Conservation (phyloP, 345 rosid genomes). For the Arabidopsis thaliana region TAIR10.1 NC_003074.8:7475001-7475500, state of each 20-base stretch:
- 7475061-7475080: constrained; percentile 48
- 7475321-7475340: constrained; percentile 48
- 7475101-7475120: constrained; percentile 49
- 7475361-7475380: constrained; percentile 44
- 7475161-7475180: constrained; percentile 43
- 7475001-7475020: constrained; percentile 44
- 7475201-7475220: constrained; percentile 20
- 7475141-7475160: constrained; percentile 48
- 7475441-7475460: constrained; percentile 41
- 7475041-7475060: constrained; percentile 46
- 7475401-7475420: constrained; percentile 47
- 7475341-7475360: constrained; percentile 45
- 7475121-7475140: constrained; percentile 50
- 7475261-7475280: constrained; percentile 24
- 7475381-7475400: constrained; percentile 45
- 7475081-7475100: constrained; percentile 51
- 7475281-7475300: constrained; percentile 16
- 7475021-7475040: constrained; percentile 51
- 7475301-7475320: constrained; percentile 47
- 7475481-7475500: constrained; percentile 25
- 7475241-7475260: constrained; percentile 45
- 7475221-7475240: background rate
- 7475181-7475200: constrained; percentile 34
- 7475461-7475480: constrained; percentile 37
- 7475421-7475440: constrained; percentile 41